Evolutionary conservation across 768 basidiomycete genomes (phyloP).

Genomic region (Ramaria sp.): DNA sequence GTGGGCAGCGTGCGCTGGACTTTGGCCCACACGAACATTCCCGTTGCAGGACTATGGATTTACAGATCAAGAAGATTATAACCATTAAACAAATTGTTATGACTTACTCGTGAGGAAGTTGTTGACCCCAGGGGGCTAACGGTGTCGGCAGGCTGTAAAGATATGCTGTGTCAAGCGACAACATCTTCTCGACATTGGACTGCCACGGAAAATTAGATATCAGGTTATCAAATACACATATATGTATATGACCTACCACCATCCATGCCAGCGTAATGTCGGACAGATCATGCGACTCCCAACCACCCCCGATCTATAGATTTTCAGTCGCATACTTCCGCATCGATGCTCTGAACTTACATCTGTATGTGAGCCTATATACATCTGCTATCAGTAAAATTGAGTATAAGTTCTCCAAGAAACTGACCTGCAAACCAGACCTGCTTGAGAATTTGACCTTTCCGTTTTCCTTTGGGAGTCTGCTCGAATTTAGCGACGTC

Average conservation of each 20-base stretch:
- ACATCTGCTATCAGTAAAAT: background rate
- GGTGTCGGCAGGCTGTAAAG: slow-evolving; percentile 39
- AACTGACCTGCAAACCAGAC: slow-evolving; percentile 61
- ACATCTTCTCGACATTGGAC: slow-evolving; percentile 45
- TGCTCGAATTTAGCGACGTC: slow-evolving; percentile 46
- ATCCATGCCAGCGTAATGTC: slow-evolving; percentile 58
- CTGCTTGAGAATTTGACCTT: slow-evolving; percentile 53
- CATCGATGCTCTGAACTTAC: slow-evolving; percentile 12
- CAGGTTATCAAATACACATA: slow-evolving; percentile 7
- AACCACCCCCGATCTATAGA: slow-evolving; percentile 61
- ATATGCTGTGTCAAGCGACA: slow-evolving; percentile 48
- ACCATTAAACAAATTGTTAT: background rate
- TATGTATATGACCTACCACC: slow-evolving; percentile 31
- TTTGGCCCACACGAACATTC: slow-evolving; percentile 39
- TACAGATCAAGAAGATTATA: background rate
- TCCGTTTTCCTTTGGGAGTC: slow-evolving; percentile 35
- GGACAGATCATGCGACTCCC: slow-evolving; percentile 52
- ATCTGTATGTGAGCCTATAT: slow-evolving; percentile 21
- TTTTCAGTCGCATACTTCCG: background rate
- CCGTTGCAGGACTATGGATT: slow-evolving; percentile 35
- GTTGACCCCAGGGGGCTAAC: slow-evolving; percentile 50
- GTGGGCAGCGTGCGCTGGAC: slow-evolving; percentile 40
- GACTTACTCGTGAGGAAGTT: slow-evolving; percentile 53
- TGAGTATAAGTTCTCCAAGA: background rate
- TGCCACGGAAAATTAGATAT: slow-evolving; percentile 16